phyloP scores from a whole-genome alignment of 345 rosid species.

The Firmiana major region DNA sequence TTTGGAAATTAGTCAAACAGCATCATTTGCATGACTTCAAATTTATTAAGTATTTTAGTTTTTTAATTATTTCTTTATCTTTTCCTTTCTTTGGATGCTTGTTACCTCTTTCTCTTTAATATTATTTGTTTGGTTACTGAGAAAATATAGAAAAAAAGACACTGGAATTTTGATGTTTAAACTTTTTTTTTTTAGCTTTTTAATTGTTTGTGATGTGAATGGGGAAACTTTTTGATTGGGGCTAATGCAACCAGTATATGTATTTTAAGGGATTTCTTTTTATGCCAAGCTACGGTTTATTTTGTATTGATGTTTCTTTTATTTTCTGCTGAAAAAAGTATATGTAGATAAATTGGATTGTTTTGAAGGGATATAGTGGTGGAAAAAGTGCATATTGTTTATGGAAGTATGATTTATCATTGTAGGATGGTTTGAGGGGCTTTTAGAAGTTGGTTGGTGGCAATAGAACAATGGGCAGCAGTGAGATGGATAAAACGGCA shows the following conservation, averaged over 20 bases:
- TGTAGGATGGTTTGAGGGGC: slow-evolving; percentile 48
- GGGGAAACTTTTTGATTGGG: neutral
- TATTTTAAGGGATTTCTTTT: neutral
- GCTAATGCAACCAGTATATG: neutral
- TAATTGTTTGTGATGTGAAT: neutral
- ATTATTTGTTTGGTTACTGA: neutral
- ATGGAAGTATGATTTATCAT: slow-evolving; percentile 8
- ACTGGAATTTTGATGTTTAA: neutral
- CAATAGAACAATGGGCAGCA: slow-evolving; percentile 55
- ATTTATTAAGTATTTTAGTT: neutral
- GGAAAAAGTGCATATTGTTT: neutral
- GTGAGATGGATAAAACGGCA: slow-evolving; percentile 59
- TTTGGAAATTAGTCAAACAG: neutral
- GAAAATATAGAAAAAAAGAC: neutral
- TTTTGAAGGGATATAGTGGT: neutral
- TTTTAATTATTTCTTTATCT: neutral
- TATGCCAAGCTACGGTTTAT: neutral
- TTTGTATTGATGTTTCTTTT: neutral
- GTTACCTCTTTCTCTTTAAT: neutral
- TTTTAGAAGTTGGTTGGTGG: slow-evolving; percentile 11
- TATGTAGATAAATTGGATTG: neutral
- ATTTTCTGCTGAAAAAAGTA: neutral
- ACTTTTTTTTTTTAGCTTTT: too few species aligned
- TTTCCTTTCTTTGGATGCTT: neutral
- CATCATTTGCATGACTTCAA: slow-evolving; percentile 5